These are phyloP conservation scores for Amniculicola lignicola DNA, from an alignment of 495 filamentous ascomycete species.

Conservation along the genomic window DNA sequence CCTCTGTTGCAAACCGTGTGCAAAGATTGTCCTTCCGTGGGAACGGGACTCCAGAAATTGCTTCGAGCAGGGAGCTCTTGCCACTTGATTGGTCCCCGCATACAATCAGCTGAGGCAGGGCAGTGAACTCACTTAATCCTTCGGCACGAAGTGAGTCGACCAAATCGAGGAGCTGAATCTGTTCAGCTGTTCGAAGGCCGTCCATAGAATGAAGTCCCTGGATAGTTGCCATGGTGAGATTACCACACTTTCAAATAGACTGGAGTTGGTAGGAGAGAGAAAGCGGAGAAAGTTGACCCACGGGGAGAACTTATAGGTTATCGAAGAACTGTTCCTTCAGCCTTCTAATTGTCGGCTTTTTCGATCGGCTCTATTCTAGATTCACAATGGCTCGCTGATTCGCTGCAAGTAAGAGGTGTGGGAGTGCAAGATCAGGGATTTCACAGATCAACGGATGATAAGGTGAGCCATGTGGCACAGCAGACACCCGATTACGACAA, in stretches of 20 bases:
- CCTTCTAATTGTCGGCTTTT: neutral
- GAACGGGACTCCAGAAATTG: slow-evolving; percentile 3
- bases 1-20: slow-evolving; percentile 15
- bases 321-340: neutral
- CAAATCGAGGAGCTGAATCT: slow-evolving; percentile 11
- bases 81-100: slow-evolving; percentile 18
- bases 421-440: slow-evolving; percentile 2
- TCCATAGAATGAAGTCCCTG: slow-evolving; percentile 2
- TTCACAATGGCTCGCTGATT: neutral
- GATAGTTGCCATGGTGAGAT: slow-evolving; percentile 3
- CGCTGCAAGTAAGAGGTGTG: neutral
- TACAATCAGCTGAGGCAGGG: slow-evolving; percentile 11
- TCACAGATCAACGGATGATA: slow-evolving; percentile 2
- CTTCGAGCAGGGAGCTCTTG: slow-evolving; percentile 21
- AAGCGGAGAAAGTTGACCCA: neutral
- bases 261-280: neutral
- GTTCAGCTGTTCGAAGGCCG: slow-evolving; percentile 5
- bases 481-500: neutral
- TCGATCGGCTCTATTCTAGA: neutral
- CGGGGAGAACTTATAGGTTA: neutral
- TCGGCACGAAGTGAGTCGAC: slow-evolving; percentile 8
- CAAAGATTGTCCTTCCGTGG: slow-evolving; percentile 7
- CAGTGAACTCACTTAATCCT: neutral
- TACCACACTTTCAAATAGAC: slow-evolving; percentile 1
- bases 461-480: neutral